Base-by-base conservation (phyloP, 2,329 filamentous ascomycete genomes). In the Uncinocarpus reesii region DNA sequence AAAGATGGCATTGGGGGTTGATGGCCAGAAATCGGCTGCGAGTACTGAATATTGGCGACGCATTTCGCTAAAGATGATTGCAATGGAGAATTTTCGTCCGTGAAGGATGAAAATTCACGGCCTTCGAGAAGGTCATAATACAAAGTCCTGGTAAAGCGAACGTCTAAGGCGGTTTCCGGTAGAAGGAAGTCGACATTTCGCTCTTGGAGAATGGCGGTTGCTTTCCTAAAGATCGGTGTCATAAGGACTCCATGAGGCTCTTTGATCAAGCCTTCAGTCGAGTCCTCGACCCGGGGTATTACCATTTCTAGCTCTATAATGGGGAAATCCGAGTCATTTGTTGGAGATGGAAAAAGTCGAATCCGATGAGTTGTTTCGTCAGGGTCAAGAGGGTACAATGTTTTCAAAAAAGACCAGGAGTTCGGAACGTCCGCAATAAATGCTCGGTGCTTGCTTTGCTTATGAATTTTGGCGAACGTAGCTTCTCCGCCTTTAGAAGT, bases 141-240 rank as follows among this genome's bases (percentile, higher is more conserved):
- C 16, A 64, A 41, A 13, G 54, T 62, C 34, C 60, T 61, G 2
- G 62, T 65, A 46, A 69, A 69, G 11, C 65, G 66, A 34, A 69
- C 56, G 49, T 69, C 66, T 26, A 65, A 48, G 1, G 60, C 53
- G 23, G 58, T 61, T 49, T 69, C 66, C 1, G 66, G 66, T 11
- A 69, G 56, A 24, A 69, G 57, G 50, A 66, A 65, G 46, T 69
- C 66, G 13, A 65, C 58, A 31, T 56, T 59, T 43, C 53, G 61
- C 24, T 62, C 58, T n/a, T 50, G 29, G 4, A 62, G 24, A 26
- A 68, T 52, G 1, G 60, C 58, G 37, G 60, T 64, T 24, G 61
- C 56, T 29, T 56, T 61, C 24, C 50, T 55, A n/a, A 69, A 50
- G 28, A 18, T 48, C 48, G 24, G 52, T 24, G 18, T 49, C 13